Evolutionary conservation across 1,139 yeast species (phyloP), one percentile per base, ranked within the genome.

Genomic region (Schizosaccharomyces versatilis): DNA sequence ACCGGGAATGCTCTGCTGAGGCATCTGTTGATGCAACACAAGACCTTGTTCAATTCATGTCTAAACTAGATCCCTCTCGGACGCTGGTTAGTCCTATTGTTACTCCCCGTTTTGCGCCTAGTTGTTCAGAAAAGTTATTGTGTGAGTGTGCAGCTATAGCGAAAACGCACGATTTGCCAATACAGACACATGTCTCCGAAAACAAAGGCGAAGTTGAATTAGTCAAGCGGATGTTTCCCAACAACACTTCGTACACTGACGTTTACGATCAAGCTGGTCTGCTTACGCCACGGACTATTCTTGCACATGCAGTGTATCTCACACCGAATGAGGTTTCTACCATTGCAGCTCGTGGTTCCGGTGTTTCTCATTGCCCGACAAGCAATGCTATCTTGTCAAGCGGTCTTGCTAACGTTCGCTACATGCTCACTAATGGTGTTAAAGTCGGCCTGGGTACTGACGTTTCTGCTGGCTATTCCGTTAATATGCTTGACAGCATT

Each of bases 71-170:
- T 59, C 81, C 86, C 0, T 60, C 62, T 0, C 67, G 70, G 15
- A 75, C 74, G 51, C 57, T 68, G 6, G 72, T 84, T 52, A 70
- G 73, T 53, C 94, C 97, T 0, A 79, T 88, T 36, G 63, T 90
- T 6, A 90, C 98, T 0, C 98, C 98, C 5, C 71, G 98, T 58
- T 90, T 90, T 71, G 98, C 97, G 0, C 95, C 95, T 0, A 78
- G 85, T 17, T 90, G 97, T 64, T 72, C 86, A 1, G 69, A 75
- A 39, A 73, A 75, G 54, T 69, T 85, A 54, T 69, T 90, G 69
- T 64, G 64, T 19, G 73, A 77, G 71, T 71, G 88, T 58, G 94
- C 94, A 1, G 66, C 72, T 3, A 66, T 82, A 53, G 74, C 90
- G 36, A 61, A 66, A 19, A 57, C 66, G 59, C 64, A 70, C 6